Percentiles rank a stretch among this genome's conserved stretches.
phyloP scores from a whole-genome alignment of 2,329 filamentous ascomycete species.

The Exophiala sideris region DNA sequence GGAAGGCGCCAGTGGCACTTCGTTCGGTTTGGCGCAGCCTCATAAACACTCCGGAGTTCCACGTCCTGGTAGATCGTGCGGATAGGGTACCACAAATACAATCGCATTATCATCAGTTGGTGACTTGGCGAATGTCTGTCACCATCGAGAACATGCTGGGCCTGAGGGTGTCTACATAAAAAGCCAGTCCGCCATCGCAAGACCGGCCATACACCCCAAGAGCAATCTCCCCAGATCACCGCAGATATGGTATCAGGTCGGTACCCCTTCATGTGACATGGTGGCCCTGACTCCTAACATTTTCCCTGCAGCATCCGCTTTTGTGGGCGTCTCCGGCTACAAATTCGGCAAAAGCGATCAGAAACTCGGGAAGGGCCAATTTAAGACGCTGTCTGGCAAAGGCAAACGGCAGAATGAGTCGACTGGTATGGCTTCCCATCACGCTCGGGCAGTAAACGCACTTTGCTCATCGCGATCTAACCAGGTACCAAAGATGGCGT shows the following conservation, averaged over 20 bases:
- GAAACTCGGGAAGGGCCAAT: constrained; percentile 44
- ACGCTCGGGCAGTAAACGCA: background rate
- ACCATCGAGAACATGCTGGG: constrained; percentile 17
- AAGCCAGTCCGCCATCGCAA: too few species aligned
- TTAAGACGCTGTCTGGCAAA: constrained; percentile 38
- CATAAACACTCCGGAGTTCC: too few species aligned
- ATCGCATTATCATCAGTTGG: background rate
- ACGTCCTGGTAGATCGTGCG: too few species aligned
- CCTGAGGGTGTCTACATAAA: constrained; percentile 6
- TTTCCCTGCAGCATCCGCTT: constrained; percentile 24
- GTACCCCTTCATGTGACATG: too few species aligned
- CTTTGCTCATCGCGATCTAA: background rate
- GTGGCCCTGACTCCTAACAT: too few species aligned
- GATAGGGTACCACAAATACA: too few species aligned
- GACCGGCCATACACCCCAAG: too few species aligned
- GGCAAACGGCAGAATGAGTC: constrained; percentile 37
- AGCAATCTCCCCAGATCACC: constrained; percentile 25
- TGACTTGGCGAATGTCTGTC: background rate
- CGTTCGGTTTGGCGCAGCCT: too few species aligned
- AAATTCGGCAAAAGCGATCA: constrained; percentile 45
- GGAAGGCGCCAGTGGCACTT: too few species aligned
- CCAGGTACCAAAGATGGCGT: constrained; percentile 27
- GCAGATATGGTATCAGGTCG: background rate
- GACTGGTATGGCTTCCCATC: constrained; percentile 26
- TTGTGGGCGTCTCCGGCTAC: constrained; percentile 46